These are phyloP conservation scores for Nemophila menziesii DNA, from an alignment of 257 asterid genomes.

Conservation along the genomic window DNA sequence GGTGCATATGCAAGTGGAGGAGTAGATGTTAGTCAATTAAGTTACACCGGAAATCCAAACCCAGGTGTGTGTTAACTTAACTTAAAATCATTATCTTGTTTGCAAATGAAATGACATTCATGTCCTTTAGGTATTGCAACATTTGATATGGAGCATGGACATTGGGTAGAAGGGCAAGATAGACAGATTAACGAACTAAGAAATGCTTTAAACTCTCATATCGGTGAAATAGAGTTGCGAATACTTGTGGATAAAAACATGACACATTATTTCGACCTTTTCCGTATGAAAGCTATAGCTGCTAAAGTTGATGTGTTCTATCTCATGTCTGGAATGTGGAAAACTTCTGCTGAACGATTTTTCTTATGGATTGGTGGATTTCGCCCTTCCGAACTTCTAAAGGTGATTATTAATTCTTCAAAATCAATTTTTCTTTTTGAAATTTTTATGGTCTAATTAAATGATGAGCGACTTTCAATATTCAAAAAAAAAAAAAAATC, in stretches of 20 bases:
- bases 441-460: too few species aligned
- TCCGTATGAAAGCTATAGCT: slow-evolving; percentile 65
- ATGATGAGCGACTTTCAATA: too few species aligned
- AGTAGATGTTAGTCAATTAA: slow-evolving; percentile 49
- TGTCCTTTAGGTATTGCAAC: slow-evolving; percentile 37
- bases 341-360: slow-evolving; percentile 73
- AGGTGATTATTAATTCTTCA: too few species aligned
- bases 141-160: slow-evolving; percentile 66
- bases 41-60: slow-evolving; percentile 42
- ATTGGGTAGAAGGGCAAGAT: slow-evolving; percentile 77
- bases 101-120: background rate
- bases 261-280: slow-evolving; percentile 62
- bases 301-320: slow-evolving; percentile 74
- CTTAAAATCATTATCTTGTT: background rate
- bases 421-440: background rate
- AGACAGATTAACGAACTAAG: slow-evolving; percentile 40
- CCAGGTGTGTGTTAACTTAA: slow-evolving; percentile 48
- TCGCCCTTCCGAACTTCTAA: slow-evolving; percentile 77
- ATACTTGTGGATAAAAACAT: slow-evolving; percentile 43
- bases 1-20: slow-evolving; percentile 38
- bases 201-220: slow-evolving; percentile 45
- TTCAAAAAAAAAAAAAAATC: too few species aligned
- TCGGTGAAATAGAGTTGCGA: slow-evolving; percentile 45
- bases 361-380: slow-evolving; percentile 94
- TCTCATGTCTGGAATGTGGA: slow-evolving; percentile 81